Percentiles rank a stretch among this genome's conserved stretches.
Conservation (phyloP, 2,329 filamentous ascomycete species). For the Cladobotryum mycophilum region DNA sequence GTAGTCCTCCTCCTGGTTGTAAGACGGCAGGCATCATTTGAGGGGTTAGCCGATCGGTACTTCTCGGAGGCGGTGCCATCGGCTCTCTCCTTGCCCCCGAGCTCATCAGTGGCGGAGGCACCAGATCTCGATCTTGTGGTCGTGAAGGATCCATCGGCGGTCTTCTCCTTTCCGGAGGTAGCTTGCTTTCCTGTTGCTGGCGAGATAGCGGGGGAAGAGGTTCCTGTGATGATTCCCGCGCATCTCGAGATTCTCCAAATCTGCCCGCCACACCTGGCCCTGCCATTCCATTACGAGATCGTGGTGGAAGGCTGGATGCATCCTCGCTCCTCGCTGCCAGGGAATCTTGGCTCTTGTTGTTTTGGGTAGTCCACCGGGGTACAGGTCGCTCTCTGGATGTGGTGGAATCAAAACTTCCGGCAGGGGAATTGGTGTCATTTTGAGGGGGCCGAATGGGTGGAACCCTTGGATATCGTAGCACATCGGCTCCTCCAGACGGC, state of each 20-base stretch:
- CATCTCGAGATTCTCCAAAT: conserved; percentile 23
- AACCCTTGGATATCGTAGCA: conserved; percentile 22
- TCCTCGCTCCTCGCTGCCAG: conserved; percentile 47
- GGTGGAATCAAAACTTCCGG: conserved; percentile 46
- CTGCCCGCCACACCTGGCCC: conserved; percentile 34
- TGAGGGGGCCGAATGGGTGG: conserved; percentile 28
- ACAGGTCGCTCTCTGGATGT: conserved; percentile 32
- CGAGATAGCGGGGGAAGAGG: conserved; percentile 7
- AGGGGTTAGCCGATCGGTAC: conserved; percentile 42
- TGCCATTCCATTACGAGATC: conserved; percentile 45
- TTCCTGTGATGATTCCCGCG: conserved; percentile 14
- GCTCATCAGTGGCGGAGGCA: conserved; percentile 53
- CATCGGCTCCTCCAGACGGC: conserved; percentile 17
- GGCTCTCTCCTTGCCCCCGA: conserved; percentile 40
- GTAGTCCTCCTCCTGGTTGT: conserved; percentile 18
- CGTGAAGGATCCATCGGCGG: conserved; percentile 59
- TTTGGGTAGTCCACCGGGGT: conserved; percentile 41
- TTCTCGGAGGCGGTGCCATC: conserved; percentile 44
- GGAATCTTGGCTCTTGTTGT: conserved; percentile 54
- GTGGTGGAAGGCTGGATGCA: conserved; percentile 41
- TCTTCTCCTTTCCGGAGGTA: conserved; percentile 56
- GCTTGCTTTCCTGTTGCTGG: conserved; percentile 33
- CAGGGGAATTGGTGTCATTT: conserved; percentile 42
- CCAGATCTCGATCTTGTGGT: conserved; percentile 48
- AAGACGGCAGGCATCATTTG: conserved; percentile 30